Conservation (phyloP, 129 eudicot species). For the Flaveria linearis region DNA sequence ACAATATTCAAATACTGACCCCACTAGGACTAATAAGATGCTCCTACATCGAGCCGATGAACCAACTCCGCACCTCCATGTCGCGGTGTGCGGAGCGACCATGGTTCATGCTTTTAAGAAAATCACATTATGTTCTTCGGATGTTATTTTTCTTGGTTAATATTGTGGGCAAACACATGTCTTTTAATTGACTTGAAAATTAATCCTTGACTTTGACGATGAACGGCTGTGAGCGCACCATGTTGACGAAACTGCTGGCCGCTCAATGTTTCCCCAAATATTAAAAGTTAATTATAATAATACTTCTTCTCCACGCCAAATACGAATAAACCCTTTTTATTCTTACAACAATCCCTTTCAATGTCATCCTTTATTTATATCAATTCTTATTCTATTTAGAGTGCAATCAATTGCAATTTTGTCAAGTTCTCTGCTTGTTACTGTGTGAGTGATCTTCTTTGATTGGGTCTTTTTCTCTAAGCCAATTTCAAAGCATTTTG, state of each 20-base stretch:
- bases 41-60: too few species aligned
- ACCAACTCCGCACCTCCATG: too few species aligned
- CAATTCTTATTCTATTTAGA: background rate
- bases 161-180: too few species aligned
- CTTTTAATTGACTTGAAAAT: too few species aligned
- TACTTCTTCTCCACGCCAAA: slow-evolving; percentile 24
- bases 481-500: slow-evolving; percentile 7
- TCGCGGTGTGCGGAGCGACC: too few species aligned
- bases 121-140: too few species aligned
- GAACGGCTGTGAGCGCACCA: slow-evolving; percentile 10
- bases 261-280: slow-evolving; percentile 22
- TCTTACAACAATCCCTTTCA: slow-evolving; percentile 27
- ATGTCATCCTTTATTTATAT: slow-evolving; percentile 22
- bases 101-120: too few species aligned
- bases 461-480: background rate
- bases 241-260: slow-evolving; percentile 29
- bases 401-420: background rate
- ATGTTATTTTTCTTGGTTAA: too few species aligned
- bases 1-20: too few species aligned
- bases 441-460: slow-evolving; percentile 17
- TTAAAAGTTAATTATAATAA: background rate
- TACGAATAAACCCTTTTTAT: slow-evolving; percentile 37
- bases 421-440: slow-evolving; percentile 4
- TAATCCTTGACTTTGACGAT: too few species aligned
- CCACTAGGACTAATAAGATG: too few species aligned